Evolutionary conservation across 2,329 filamentous ascomycete genomes (phyloP).

Genomic region (Aspergillus flavus): DNA sequence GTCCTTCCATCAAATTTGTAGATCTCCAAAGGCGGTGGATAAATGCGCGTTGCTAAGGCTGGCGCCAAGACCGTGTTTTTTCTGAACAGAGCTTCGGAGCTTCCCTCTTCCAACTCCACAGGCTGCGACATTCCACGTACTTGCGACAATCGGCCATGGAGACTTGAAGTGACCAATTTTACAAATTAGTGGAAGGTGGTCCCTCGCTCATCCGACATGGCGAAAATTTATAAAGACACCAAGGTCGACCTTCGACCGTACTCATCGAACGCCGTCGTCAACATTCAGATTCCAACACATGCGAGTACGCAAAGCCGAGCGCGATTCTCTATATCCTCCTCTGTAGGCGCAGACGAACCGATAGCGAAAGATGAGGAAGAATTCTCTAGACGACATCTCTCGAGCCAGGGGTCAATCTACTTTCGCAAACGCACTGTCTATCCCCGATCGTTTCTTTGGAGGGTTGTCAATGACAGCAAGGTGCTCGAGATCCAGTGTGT

Average conservation of each 20-base stretch:
- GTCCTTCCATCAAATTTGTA: not conserved
- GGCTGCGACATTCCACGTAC: slow-evolving; percentile 19
- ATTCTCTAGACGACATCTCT: slow-evolving; percentile 73
- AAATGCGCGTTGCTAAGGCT: slow-evolving; percentile 13
- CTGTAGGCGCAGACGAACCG: slow-evolving; percentile 41
- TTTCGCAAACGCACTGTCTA: slow-evolving; percentile 75
- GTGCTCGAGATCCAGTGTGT: slow-evolving; percentile 80
- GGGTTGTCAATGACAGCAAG: slow-evolving; percentile 77
- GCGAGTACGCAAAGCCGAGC: slow-evolving; percentile 49
- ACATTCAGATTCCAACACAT: slow-evolving; percentile 64
- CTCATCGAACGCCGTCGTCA: slow-evolving; percentile 68
- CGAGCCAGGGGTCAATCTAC: slow-evolving; percentile 79
- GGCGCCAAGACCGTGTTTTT: slow-evolving; percentile 44
- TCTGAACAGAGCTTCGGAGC: slow-evolving; percentile 27
- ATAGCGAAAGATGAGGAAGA: slow-evolving; percentile 63
- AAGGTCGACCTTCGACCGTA: slow-evolving; percentile 78
- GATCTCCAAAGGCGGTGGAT: slow-evolving; percentile 14
- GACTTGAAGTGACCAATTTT: slow-evolving; percentile 29
- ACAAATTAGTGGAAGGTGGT: slow-evolving; percentile 24
- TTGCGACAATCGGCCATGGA: slow-evolving; percentile 33
- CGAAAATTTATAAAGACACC: slow-evolving; percentile 81
- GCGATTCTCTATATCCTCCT: slow-evolving; percentile 51
- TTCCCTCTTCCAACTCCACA: slow-evolving; percentile 31
- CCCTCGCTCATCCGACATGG: slow-evolving; percentile 54
- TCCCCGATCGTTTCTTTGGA: slow-evolving; percentile 88